These are phyloP conservation scores for Ophiostoma australiae DNA, from an alignment of 2,329 filamentous ascomycete species.

Conservation along the genomic window DNA sequence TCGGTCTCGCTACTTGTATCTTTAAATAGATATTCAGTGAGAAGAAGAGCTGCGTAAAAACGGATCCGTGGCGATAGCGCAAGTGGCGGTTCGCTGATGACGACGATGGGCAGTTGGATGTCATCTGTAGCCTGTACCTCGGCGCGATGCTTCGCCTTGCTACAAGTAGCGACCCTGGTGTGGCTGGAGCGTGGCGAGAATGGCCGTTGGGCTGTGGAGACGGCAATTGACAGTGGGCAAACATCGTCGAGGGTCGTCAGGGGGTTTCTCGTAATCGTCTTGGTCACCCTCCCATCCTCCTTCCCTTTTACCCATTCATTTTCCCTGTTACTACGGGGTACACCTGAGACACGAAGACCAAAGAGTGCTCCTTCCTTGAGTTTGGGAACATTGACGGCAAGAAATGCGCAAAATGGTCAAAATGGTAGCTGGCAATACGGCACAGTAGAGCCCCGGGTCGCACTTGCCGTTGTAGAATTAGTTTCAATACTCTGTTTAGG, in stretches of 20 bases:
- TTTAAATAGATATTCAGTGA: background rate
- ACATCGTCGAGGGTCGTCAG: conserved; percentile 17
- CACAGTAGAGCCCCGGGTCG: background rate
- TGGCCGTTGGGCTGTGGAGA: background rate
- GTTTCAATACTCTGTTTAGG: background rate
- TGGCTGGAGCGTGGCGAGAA: conserved; percentile 20
- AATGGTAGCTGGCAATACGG: background rate
- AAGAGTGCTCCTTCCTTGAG: background rate
- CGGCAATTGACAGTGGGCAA: background rate
- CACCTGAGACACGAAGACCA: background rate
- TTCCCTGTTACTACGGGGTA: background rate
- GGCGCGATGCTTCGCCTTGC: background rate
- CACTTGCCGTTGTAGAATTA: background rate
- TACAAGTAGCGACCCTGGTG: background rate
- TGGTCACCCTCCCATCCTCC: background rate
- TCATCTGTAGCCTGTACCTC: background rate
- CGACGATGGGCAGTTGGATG: background rate
- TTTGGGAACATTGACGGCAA: background rate
- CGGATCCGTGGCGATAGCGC: background rate
- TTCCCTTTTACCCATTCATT: background rate
- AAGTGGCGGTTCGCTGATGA: background rate
- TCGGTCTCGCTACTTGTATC: background rate
- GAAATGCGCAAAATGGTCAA: background rate
- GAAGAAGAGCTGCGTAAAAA: background rate
- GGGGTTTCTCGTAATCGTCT: conserved; percentile 16